These are phyloP conservation scores for Priceomyces castillae DNA, from an alignment of 805 yeast species.

Conservation along the genomic window DNA sequence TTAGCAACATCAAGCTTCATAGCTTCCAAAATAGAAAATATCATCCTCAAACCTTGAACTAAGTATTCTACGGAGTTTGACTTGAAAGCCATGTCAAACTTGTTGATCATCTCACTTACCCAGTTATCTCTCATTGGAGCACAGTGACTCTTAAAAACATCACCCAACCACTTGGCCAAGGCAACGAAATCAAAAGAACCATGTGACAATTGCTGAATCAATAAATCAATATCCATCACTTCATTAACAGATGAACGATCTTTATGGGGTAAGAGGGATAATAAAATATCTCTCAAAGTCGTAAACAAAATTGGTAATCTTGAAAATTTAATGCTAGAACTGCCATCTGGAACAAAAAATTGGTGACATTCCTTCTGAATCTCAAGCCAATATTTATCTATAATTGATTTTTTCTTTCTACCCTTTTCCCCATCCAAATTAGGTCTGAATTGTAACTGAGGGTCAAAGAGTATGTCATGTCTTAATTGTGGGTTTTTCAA, in stretches of 20 bases:
- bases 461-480: conserved; percentile 91
- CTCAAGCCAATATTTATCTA: conserved; percentile 82
- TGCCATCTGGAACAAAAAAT: conserved; percentile 21
- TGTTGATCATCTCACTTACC: conserved; percentile 77
- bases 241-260: conserved; percentile 67
- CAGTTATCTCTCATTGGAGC: conserved; percentile 93
- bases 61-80: conserved; percentile 47
- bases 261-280: conserved; percentile 72
- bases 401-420: conserved; percentile 65
- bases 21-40: conserved; percentile 83
- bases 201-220: conserved; percentile 69
- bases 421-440: conserved; percentile 91
- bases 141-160: conserved; percentile 81
- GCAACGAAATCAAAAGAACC: conserved; percentile 71
- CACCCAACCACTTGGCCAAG: conserved; percentile 71
- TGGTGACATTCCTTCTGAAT: conserved; percentile 65
- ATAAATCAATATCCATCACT: conserved; percentile 70
- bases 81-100: conserved; percentile 51
- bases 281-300: conserved; percentile 73
- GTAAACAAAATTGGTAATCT: conserved; percentile 68
- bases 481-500: conserved; percentile 88
- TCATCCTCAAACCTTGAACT: conserved; percentile 72
- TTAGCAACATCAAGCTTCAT: conserved; percentile 95
- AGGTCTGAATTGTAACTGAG: conserved; percentile 87
- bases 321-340: conserved; percentile 27